Conservation (phyloP, 164 flowering plant genomes). For the Cinnamomum chago region DNA sequence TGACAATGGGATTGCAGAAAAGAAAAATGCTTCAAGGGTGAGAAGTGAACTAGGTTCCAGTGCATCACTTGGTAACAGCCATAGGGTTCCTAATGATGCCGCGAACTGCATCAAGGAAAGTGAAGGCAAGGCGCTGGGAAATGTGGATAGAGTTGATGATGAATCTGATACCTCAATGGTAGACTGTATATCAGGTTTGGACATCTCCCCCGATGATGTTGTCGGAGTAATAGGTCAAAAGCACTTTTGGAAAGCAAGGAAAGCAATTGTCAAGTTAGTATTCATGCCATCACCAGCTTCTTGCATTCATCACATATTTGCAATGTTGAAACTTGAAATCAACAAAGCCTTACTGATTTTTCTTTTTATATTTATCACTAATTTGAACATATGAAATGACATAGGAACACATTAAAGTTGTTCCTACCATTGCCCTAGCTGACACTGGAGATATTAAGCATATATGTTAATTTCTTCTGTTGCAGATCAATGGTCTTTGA, state of each 20-base stretch:
- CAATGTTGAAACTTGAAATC: neutral
- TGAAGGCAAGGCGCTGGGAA: slow-evolving; percentile 28
- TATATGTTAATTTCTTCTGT: neutral
- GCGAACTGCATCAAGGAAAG: slow-evolving; percentile 18
- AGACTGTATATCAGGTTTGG: slow-evolving; percentile 41
- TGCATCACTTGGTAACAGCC: slow-evolving; percentile 17
- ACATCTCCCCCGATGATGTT: slow-evolving; percentile 65
- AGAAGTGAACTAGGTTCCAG: slow-evolving; percentile 16
- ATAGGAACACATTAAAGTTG: neutral
- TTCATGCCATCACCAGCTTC: neutral
- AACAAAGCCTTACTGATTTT: neutral
- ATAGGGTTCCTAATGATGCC: slow-evolving; percentile 23
- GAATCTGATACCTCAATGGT: slow-evolving; percentile 45
- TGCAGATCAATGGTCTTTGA: too few relatives aligned
- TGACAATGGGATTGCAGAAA: slow-evolving; percentile 9
- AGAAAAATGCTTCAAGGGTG: slow-evolving; percentile 16
- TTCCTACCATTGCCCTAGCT: neutral
- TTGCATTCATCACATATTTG: neutral
- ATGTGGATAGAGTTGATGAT: slow-evolving; percentile 36
- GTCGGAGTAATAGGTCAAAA: slow-evolving; percentile 66
- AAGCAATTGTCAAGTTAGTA: slow-evolving; percentile 74
- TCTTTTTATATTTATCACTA: neutral
- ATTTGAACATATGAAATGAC: neutral
- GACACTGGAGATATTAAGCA: neutral
- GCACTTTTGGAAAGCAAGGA: slow-evolving; percentile 73